Conservation (phyloP, 305 asterid species). For the Fraxinus angustifolia region DNA sequence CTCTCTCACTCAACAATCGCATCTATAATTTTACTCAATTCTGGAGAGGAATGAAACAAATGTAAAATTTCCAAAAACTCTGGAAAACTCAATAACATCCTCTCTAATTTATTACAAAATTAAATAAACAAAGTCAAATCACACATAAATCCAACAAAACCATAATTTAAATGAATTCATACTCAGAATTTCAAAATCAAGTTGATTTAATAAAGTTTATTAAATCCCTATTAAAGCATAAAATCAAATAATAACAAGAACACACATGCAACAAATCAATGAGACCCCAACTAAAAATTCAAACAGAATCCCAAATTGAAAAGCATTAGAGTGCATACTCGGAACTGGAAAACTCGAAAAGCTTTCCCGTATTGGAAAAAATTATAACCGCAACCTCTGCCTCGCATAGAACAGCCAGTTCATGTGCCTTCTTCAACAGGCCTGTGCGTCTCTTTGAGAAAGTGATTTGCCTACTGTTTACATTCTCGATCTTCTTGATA, state of each 20-base stretch:
- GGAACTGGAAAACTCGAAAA: slow-evolving; percentile 31
- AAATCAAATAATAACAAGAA: neutral
- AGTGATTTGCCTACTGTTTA: slow-evolving; percentile 31
- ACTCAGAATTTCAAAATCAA: neutral
- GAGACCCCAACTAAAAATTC: neutral
- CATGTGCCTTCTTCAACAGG: slow-evolving; percentile 31
- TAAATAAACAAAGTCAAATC: neutral
- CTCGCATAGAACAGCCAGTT: slow-evolving; percentile 39
- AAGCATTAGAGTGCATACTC: slow-evolving; percentile 4
- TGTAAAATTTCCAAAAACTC: neutral
- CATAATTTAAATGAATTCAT: neutral
- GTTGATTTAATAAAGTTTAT: neutral
- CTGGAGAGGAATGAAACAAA: too few relatives aligned
- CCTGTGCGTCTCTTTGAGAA: slow-evolving; percentile 37
- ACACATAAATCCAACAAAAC: neutral
- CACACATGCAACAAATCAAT: slow-evolving; percentile 1
- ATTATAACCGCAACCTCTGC: slow-evolving; percentile 41
- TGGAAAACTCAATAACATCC: slow-evolving; percentile 8
- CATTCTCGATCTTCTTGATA: slow-evolving; percentile 37
- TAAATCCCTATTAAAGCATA: neutral
- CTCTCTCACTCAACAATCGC: neutral
- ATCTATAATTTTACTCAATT: neutral
- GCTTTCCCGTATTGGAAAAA: slow-evolving; percentile 35
- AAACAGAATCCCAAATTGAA: neutral
- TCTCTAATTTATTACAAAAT: neutral